Conservation (phyloP, 2,329 filamentous ascomycete species). For the Plenodomus biglobosus region DNA sequence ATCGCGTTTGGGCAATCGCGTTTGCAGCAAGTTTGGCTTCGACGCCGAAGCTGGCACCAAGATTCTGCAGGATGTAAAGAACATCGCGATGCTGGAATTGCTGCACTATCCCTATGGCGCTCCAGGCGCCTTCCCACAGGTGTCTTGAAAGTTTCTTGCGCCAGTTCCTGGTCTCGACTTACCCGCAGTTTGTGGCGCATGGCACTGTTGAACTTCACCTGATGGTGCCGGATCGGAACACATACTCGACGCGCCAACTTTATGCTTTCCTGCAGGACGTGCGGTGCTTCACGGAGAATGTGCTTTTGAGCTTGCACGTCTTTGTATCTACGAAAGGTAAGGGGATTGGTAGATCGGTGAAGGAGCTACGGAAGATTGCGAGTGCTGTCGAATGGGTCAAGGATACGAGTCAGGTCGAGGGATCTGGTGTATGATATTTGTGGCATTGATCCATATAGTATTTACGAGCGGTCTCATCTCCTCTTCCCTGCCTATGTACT, state of each 20-base stretch:
- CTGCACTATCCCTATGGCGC: too few species aligned
- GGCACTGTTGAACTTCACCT: neutral
- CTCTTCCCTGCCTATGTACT: slow-evolving; percentile 40
- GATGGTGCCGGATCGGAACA: neutral
- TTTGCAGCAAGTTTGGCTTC: too few species aligned
- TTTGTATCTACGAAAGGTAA: neutral
- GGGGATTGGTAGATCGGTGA: neutral
- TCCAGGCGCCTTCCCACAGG: too few species aligned
- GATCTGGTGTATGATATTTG: too few species aligned
- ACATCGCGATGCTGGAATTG: too few species aligned
- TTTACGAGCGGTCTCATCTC: too few species aligned
- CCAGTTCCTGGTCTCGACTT: too few species aligned
- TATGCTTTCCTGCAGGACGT: neutral
- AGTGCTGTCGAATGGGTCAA: neutral
- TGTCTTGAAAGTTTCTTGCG: too few species aligned
- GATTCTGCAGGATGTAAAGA: too few species aligned
- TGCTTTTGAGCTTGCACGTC: neutral
- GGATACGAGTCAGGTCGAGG: neutral
- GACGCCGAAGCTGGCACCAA: too few species aligned
- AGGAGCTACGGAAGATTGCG: neutral
- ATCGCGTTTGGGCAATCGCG: too few species aligned
- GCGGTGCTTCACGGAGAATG: neutral
- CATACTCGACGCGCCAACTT: neutral
- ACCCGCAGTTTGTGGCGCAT: neutral
- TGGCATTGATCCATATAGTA: too few species aligned